Base-by-base conservation (phyloP, 2,329 filamentous ascomycete species). In the Cephalotrichum gorgonifer region DNA sequence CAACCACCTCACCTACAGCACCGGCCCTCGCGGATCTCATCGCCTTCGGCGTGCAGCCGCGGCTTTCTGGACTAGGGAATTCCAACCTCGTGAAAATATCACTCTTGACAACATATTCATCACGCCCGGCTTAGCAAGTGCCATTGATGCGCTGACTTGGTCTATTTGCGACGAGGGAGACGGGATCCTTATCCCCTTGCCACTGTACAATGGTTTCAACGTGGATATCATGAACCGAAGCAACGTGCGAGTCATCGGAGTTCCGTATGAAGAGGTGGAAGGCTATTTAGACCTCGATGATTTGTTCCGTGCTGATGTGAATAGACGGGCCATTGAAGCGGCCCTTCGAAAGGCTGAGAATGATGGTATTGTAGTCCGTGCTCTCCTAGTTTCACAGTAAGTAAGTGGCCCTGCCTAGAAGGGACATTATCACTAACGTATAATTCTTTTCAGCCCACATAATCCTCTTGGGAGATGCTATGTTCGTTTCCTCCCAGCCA, bases 401-500 rank as follows among this genome's bases (percentile, higher is more conserved):
- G 53, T 53, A 50, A 9, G 46, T 5, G 39, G 33, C 5, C 17
- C 20, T 20, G 8, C 33, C 3, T 3, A 38, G 9, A 31, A 3
- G 4, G 33, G 15, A 6, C 14, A 6, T 38, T 20, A 20, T 38
- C 27, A 44, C 42, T 44, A 17, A 28, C 42, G n/a, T 15, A 5
- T 33, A 44, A 14, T 20, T n/a, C 33, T 9, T 12, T 15, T 3
- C 23, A 64, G 60, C 44, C 61, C 62, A 2, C 58, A 63, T 31
- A 63, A 63, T 44, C 62, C 61, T n/a, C 48, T 62, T 2, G 60
- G 62, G 30, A 57, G 58, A 49, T 63, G 56, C 50, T 62, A 63
- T 42, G 57, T 59, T 39, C 39, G 55, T 54, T 30, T n/a, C n/a
- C 25, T 22, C n/a, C n/a, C n/a, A n/a, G n/a, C n/a, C n/a, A n/a